Evolutionary conservation across 805 yeast species (phyloP), one percentile per base, ranked within the genome.

Genomic region (Candida ulmi): DNA sequence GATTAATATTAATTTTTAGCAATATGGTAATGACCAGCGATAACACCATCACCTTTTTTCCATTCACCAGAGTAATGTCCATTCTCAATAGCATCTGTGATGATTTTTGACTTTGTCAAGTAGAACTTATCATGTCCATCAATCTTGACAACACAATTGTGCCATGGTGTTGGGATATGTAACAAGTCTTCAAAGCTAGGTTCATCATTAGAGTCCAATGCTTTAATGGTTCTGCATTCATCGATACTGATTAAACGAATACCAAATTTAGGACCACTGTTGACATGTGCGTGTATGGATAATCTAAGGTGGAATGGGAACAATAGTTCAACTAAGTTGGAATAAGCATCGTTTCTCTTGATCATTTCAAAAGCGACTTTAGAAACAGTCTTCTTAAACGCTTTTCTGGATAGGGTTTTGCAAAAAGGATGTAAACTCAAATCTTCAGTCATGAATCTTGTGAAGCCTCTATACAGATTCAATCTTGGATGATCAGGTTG

Each of bases 81-180:
- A 13, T 50, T 47, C 5, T 50, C 53, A 15, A 66, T 47, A 1
- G 72, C 71, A 38, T 66, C 62, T 26, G 46, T 49, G 17, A 67
- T 61, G 13, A 60, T 53, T 34, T 55, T 58, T 4, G 70, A 57
- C 42, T 63, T 66, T 5, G 69, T 61, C 45, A 68, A 55, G 41
- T 51, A 63, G 40, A 41, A 57, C 17, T 42, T 44, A 8, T 59
- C 53, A 27, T 56, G 55, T 25, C 66, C 69, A 35, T 63, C 65
- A 39, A 71, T 54, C 37, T 62, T 60, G 19, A 73, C 71, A 12
- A 77, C 68, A 38, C 75, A 62, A 47, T 78, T 78, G 55, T 77
- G 83, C 83, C 83, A 78, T 35, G 83, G 83, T 0, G 83, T 77
- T 36, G 83, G 83, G 42, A 78, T 76, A 54, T 78, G 83, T 41